These are phyloP conservation scores for Trypethelium eluteriae DNA, from an alignment of 495 filamentous ascomycete genomes.

Conservation along the genomic window DNA sequence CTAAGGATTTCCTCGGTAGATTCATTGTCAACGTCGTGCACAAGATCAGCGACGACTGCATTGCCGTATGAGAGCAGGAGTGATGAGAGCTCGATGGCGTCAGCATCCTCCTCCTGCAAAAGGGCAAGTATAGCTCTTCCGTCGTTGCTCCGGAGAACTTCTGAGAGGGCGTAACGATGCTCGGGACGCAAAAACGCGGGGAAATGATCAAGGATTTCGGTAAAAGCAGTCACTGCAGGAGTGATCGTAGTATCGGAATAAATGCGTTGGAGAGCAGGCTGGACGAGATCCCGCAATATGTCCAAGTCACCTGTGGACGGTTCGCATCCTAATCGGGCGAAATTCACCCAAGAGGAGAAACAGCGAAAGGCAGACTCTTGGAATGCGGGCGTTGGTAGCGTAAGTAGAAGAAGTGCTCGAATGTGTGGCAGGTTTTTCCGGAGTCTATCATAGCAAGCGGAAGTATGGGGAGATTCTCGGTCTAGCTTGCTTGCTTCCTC, in stretches of 20 bases:
- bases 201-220: neutral
- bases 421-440: neutral
- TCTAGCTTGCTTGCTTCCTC: constrained; percentile 63
- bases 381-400: neutral
- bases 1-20: neutral
- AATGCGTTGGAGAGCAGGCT: neutral
- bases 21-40: neutral
- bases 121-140: neutral
- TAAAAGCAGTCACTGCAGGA: neutral
- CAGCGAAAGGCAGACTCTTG: neutral
- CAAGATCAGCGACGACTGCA: neutral
- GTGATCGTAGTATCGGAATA: neutral
- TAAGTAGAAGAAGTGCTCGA: neutral
- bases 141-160: neutral
- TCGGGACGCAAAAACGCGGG: neutral
- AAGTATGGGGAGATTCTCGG: no score
- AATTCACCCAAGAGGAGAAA: neutral
- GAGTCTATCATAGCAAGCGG: neutral
- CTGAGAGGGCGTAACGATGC: neutral
- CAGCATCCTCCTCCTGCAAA: neutral
- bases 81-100: neutral
- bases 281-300: neutral
- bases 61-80: neutral
- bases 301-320: neutral
- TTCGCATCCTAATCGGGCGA: constrained; percentile 33